These are phyloP conservation scores for Podila epicladia DNA, from an alignment of 192 early-diverging fungal genomes.

Conservation along the genomic window DNA sequence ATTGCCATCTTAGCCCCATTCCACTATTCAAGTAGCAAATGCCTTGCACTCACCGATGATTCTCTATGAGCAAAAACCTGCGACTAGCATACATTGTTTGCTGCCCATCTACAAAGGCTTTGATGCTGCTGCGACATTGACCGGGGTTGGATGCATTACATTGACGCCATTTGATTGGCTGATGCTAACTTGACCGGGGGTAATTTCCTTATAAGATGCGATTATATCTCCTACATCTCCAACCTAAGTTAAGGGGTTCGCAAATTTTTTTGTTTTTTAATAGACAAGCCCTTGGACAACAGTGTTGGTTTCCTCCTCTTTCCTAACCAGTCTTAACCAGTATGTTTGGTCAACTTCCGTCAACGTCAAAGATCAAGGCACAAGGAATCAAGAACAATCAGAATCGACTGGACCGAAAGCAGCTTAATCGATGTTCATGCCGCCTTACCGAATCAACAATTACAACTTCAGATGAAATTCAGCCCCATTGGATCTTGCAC, in stretches of 20 bases:
- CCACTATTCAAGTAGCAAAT: no score
- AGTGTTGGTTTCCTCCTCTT: constrained; percentile 1
- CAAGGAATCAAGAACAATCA: neutral
- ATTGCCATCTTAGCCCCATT: no score
- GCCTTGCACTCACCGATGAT: no score
- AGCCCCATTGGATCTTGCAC: no score
- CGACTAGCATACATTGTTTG: no score
- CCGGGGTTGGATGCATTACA: neutral
- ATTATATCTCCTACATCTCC: neutral
- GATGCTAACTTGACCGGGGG: constrained; percentile 4
- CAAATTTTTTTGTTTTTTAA: constrained; percentile 9
- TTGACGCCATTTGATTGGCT: neutral
- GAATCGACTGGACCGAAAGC: no score
- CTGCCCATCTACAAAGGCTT: no score
- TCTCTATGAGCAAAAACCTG: no score
- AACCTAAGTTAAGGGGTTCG: constrained; percentile 2
- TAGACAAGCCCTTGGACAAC: neutral
- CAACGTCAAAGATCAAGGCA: neutral
- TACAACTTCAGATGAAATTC: no score
- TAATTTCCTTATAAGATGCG: constrained; percentile 10
- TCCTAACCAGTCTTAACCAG: constrained; percentile 7
- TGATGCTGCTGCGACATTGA: neutral
- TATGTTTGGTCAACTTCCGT: neutral
- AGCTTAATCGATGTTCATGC: no score
- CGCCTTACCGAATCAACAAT: no score